Conservation (phyloP, 129 eudicot species). For the Helianthus tuberosus region DNA sequence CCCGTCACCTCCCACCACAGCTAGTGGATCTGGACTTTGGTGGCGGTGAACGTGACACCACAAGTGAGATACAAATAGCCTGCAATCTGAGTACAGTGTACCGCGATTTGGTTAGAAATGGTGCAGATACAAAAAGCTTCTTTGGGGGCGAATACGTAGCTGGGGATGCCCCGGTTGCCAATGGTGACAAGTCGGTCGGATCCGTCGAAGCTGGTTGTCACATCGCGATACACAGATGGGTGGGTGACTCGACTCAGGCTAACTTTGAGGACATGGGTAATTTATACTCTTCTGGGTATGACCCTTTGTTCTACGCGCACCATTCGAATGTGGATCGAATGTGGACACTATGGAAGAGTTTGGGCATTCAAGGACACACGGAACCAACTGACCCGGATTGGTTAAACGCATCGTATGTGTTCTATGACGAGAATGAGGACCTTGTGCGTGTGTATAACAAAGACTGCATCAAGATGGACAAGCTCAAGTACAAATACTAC, state of each 20-base stretch:
- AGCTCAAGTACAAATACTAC: slow-evolving; percentile 23
- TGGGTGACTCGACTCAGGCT: slow-evolving; percentile 29
- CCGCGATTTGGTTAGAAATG: slow-evolving; percentile 31
- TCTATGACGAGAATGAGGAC: slow-evolving; percentile 54
- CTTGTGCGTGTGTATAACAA: slow-evolving; percentile 45
- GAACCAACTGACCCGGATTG: slow-evolving; percentile 46
- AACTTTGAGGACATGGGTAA: slow-evolving; percentile 52
- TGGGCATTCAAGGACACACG: slow-evolving; percentile 10
- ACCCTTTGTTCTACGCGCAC: slow-evolving; percentile 47
- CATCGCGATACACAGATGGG: slow-evolving; percentile 38
- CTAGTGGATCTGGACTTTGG: slow-evolving; percentile 25
- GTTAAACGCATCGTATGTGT: slow-evolving; percentile 43
- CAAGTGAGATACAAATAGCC: not conserved
- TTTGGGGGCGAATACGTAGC: slow-evolving; percentile 37
- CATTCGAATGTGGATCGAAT: slow-evolving; percentile 50
- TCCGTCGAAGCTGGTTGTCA: slow-evolving; percentile 36
- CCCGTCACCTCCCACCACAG: slow-evolving; percentile 25
- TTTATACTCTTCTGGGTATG: slow-evolving; percentile 50
- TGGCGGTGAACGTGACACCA: not conserved
- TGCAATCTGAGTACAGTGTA: slow-evolving; percentile 36
- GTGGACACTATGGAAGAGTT: slow-evolving; percentile 40
- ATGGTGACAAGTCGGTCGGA: slow-evolving; percentile 24
- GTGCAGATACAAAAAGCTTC: slow-evolving; percentile 20
- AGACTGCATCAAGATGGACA: slow-evolving; percentile 31
- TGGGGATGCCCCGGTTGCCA: slow-evolving; percentile 10